phyloP scores from a whole-genome alignment of 352 stramenopile species.

The Phytopythium sindhum region DNA sequence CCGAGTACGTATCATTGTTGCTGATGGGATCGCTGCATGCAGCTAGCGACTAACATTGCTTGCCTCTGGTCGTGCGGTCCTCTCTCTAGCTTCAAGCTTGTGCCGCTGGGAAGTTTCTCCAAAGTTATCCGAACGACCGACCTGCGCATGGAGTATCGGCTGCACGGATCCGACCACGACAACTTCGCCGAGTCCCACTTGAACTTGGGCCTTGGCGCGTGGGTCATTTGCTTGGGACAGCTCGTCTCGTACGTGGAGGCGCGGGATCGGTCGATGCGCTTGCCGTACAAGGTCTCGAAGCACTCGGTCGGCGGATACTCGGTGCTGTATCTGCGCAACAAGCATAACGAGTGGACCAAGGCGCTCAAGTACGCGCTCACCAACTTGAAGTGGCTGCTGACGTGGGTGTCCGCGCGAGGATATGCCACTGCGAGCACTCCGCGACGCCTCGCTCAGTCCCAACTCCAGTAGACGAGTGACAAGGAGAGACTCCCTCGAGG shows the following conservation, averaged over 20 bases:
- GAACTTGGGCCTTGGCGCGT: conserved; percentile 80
- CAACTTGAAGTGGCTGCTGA: conserved; percentile 84
- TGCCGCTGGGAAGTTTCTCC: conserved; percentile 84
- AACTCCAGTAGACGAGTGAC: not conserved
- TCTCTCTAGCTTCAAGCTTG: conserved; percentile 69
- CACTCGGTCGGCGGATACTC: conserved; percentile 67
- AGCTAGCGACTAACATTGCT: conserved; percentile 2
- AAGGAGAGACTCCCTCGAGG: not conserved
- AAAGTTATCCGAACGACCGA: conserved; percentile 81
- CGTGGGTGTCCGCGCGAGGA: conserved; percentile 49
- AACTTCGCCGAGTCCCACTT: conserved; percentile 85
- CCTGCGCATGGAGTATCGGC: conserved; percentile 76
- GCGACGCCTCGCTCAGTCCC: not conserved
- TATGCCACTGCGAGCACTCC: conserved; percentile 13
- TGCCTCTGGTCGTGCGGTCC: conserved; percentile 3
- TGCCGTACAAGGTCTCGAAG: conserved; percentile 82
- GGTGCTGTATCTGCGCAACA: conserved; percentile 77
- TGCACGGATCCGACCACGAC: conserved; percentile 84
- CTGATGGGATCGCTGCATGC: not conserved
- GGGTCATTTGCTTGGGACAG: conserved; percentile 73
- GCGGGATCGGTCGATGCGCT: conserved; percentile 50
- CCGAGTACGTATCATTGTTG: conserved; percentile 42
- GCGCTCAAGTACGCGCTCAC: conserved; percentile 82
- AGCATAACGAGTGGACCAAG: conserved; percentile 84
- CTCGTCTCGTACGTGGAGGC: conserved; percentile 54